Evolutionary conservation across 2,329 filamentous ascomycete species (phyloP), one percentile per base, ranked within the genome.

Genomic region (Diaporthe sp.): DNA sequence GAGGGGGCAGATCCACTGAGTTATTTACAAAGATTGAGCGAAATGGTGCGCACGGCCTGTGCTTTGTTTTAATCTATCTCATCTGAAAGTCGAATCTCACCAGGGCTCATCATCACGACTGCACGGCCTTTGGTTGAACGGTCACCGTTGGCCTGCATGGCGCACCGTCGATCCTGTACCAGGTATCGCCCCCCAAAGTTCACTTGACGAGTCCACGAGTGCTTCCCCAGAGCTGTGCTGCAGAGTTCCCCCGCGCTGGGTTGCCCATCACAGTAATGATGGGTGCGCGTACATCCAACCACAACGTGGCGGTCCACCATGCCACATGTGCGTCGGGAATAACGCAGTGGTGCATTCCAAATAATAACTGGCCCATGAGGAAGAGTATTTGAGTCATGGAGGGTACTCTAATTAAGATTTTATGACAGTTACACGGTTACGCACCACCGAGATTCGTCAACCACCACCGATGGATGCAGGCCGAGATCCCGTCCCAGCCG

Each of bases 241-340:
- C 63, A 66, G 61, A 25, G 12, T n/a, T 9, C 25, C 61, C 63
- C 63, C 63, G 63, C 63, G 63, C 27, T 22, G 15, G 32, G 47
- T 30, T 68, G 47, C 63, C 47, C 32, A 13, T 68, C 63, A 39
- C 32, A 47, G 63, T 39, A 68, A 68, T 53, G 63, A 68, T 53
- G 47, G 47, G 63, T 51, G 22, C 32, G 27, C 9, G 63, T 39
- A 27, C 30, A 63, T 30, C 13, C n/a, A n/a, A n/a, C n/a, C n/a
- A n/a, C 44, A 66, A 66, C 63, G 63, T 66, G 44, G 42, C n/a
- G 63, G 63, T 66, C 44, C 63, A 66, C 30, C 22, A 35, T 32
- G 27, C 19, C 2, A 19, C 7, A 51, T 19, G 63, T 68, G 32
- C 44, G 19, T 32, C 63, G 63, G 47, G 47, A 68, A 53, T 68